These are phyloP conservation scores for Rubia peregrina DNA, from an alignment of 305 asterid species.

Conservation along the genomic window DNA sequence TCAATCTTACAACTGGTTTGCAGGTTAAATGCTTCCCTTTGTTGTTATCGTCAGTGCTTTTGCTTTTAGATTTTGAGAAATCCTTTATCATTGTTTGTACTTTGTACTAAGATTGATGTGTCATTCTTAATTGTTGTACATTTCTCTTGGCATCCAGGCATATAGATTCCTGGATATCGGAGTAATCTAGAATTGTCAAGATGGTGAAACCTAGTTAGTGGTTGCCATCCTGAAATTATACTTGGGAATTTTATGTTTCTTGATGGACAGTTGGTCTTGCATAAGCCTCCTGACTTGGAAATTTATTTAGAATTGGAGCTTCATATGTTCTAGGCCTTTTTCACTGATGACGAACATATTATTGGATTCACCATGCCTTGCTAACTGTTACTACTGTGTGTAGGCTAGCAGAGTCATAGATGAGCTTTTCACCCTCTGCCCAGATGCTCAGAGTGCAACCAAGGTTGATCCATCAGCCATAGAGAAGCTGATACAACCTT, in stretches of 20 bases:
- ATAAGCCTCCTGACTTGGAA: background rate
- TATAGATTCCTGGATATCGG: background rate
- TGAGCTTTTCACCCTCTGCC: constrained; percentile 54
- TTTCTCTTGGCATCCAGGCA: background rate
- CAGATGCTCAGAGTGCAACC: constrained; percentile 59
- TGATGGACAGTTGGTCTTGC: background rate
- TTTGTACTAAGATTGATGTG: background rate
- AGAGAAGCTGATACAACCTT: constrained; percentile 45
- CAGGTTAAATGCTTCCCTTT: constrained; percentile 34
- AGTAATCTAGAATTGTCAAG: constrained; percentile 1
- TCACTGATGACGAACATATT: background rate
- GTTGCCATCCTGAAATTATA: background rate
- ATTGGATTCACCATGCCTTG: background rate
- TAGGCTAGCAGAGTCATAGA: constrained; percentile 47
- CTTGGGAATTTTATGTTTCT: background rate
- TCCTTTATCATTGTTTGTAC: background rate
- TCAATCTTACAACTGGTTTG: constrained; percentile 58
- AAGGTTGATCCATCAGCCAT: constrained; percentile 42
- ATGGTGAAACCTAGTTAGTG: background rate
- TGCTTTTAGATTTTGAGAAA: background rate
- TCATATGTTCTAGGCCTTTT: background rate
- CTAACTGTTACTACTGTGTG: constrained; percentile 16
- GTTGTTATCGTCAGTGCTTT: background rate
- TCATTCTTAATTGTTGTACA: background rate
- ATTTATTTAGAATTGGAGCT: background rate